Evolutionary conservation across 2,329 filamentous ascomycete species (phyloP), one percentile per base, ranked within the genome.

Genomic region (Nakataea oryzae): DNA sequence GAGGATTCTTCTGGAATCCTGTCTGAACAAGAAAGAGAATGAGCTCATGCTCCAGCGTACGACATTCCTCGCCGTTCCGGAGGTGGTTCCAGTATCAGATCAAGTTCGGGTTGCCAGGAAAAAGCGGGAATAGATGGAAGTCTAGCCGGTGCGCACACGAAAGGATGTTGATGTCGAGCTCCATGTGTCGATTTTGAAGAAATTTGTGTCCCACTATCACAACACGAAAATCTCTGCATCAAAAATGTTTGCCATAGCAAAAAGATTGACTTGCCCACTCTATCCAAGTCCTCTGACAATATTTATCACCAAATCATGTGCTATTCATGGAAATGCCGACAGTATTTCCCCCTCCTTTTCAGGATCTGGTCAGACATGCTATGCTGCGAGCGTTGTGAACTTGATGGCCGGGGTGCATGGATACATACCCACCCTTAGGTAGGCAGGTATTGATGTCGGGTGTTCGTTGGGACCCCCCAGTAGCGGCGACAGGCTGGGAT

Each of bases 1-100:
- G 90, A 88, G 90, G 3, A 86, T 93, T 29, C 93, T 90, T 87
- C 79, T 95, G 24, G 84, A 90, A 54, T 86, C 88, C 65, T 91
- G 89, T 68, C 76, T 95, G 59, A 90, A 92, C 65, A 84, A 86
- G 3, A 81, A 81, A 57, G 88, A 91, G 69, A 83, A 89, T 55
- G 84, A 92, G 69, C 95, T 86, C 70, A 79, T 82, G 67, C 75
- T 95, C 62, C 69, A 82, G 60, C 96, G 91, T 90, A 83, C 86
- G 1, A 83, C 81, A 28, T 66, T 34, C 3, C 27, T 61, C 13
- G 30, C 76, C 1, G 71, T 83, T 41, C 81, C 81, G 1, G 75
- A 79, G 63, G 76, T 84, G 1, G 71, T 78, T 7, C 71, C 74
- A 3, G 24, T 59, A 9, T 3, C 26, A 17, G 34, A 59, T n/a